These are phyloP conservation scores for Albatrellus sp. DNA, from an alignment of 1,284 basidiomycete genomes.

Conservation along the genomic window DNA sequence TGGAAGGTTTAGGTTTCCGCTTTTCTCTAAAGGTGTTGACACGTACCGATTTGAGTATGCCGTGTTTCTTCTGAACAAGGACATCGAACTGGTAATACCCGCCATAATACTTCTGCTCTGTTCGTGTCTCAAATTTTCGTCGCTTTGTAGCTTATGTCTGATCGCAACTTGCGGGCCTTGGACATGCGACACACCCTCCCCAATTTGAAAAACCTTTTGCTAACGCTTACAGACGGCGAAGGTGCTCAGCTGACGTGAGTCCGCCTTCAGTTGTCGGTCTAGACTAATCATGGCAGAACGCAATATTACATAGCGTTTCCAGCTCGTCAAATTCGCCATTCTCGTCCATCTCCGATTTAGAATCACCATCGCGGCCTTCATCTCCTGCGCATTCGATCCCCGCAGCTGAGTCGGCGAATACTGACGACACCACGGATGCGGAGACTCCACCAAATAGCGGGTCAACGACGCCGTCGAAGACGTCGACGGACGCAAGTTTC, in stretches of 20 bases:
- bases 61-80: conserved; percentile 93
- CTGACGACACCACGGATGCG: not conserved
- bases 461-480: conserved; percentile 36
- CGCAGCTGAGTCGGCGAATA: conserved; percentile 1
- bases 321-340: conserved; percentile 16
- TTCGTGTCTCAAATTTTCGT: conserved; percentile 8
- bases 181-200: conserved; percentile 95
- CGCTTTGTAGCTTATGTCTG: conserved; percentile 45
- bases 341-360: conserved; percentile 14
- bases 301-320: conserved; percentile 5
- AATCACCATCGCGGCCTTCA: conserved; percentile 2
- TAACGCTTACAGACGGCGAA: conserved; percentile 72
- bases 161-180: conserved; percentile 74
- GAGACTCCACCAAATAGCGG: conserved; percentile 36
- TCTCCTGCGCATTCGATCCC: conserved; percentile 2
- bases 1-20: conserved; percentile 59
- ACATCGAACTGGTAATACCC: conserved; percentile 79
- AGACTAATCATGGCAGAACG: not conserved
- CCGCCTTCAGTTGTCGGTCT: not conserved
- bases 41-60: conserved; percentile 96
- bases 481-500: conserved; percentile 16
- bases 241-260: conserved; percentile 34
- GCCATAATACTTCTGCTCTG: conserved; percentile 7
- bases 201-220: conserved; percentile 87
- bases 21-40: conserved; percentile 91